A percentile compares a stretch with the other conserved stretches of the same genome.
Conservation (phyloP, 495 filamentous ascomycete genomes). For the Neurospora sp. region DNA sequence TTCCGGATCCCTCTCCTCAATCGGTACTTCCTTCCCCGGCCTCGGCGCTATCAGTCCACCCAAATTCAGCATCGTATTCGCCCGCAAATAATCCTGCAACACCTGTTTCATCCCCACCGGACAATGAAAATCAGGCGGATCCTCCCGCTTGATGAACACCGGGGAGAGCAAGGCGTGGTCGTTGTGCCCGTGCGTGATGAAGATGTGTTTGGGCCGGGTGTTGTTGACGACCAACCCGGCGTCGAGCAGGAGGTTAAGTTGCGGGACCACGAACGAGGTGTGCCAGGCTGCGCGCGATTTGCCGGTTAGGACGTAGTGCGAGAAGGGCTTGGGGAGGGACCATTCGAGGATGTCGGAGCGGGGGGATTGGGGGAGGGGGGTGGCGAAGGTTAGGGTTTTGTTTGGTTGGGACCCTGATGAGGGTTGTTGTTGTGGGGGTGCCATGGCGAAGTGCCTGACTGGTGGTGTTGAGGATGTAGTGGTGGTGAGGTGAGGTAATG, state of each 20-base stretch:
- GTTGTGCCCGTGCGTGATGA: conserved; percentile 32
- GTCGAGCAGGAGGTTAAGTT: conserved; percentile 30
- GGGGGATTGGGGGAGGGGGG: conserved; percentile 22
- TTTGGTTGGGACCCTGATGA: not conserved
- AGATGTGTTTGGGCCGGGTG: conserved; percentile 30
- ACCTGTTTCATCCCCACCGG: conserved; percentile 20
- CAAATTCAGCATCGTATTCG: conserved; percentile 18
- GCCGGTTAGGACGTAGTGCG: conserved; percentile 24
- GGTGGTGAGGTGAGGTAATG: not conserved
- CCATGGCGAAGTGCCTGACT: not conserved
- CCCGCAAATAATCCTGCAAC: conserved; percentile 19
- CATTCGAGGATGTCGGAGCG: conserved; percentile 29
- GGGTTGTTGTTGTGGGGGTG: not conserved
- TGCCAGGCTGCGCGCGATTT: conserved; percentile 32
- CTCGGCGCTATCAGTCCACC: conserved; percentile 15
- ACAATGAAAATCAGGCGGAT: conserved; percentile 27
- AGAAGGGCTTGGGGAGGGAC: conserved; percentile 27
- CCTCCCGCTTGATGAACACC: conserved; percentile 20
- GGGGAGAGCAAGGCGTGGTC: conserved; percentile 27
- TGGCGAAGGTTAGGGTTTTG: conserved; percentile 16
- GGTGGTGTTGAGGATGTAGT: not conserved
- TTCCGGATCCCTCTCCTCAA: not conserved
- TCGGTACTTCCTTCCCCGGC: not conserved
- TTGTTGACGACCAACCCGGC: conserved; percentile 27
- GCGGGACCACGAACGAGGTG: conserved; percentile 31